Conservation (phyloP, 2,329 filamentous ascomycete species). For the Coccinonectria pachysandricola region DNA sequence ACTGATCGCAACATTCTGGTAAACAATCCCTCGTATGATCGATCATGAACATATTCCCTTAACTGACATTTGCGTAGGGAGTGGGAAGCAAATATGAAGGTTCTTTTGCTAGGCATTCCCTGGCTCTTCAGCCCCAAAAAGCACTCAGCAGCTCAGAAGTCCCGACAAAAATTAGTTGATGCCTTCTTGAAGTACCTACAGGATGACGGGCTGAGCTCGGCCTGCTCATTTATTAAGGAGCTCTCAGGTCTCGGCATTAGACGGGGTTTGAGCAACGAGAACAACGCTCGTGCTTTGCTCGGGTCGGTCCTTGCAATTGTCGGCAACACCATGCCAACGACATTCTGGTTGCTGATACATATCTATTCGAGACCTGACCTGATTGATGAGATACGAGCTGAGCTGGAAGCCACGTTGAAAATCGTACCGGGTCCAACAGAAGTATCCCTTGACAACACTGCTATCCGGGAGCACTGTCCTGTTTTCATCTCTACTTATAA, state of each 20-base stretch:
- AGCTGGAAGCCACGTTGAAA: conserved; percentile 6
- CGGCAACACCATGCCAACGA: conserved; percentile 11
- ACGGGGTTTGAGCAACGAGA: conserved; percentile 10
- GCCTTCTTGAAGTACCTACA: conserved; percentile 7
- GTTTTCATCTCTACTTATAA: conserved; percentile 11
- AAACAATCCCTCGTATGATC: not conserved
- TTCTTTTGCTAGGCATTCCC: conserved; percentile 7
- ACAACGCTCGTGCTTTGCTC: conserved; percentile 11
- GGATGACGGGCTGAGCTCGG: conserved; percentile 4
- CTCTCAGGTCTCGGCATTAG: conserved; percentile 7
- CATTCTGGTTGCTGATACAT: conserved; percentile 8
- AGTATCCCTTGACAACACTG: conserved; percentile 1
- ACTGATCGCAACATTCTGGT: conserved; percentile 7
- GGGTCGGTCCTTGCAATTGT: conserved; percentile 11
- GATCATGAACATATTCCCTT: not conserved
- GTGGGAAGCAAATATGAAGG: conserved; percentile 12
- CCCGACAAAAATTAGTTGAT: conserved; percentile 8
- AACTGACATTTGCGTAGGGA: conserved; percentile 2
- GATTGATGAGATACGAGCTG: conserved; percentile 2
- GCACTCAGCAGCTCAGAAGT: conserved; percentile 3
- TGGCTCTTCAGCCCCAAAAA: conserved; percentile 11
- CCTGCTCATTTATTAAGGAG: conserved; percentile 10
- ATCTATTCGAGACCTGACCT: conserved; percentile 7
- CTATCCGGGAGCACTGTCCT: conserved; percentile 8
- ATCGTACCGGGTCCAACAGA: not conserved